These are phyloP conservation scores for Exophiala xenobiotica DNA, from an alignment of 2,329 filamentous ascomycete genomes.

Conservation along the genomic window DNA sequence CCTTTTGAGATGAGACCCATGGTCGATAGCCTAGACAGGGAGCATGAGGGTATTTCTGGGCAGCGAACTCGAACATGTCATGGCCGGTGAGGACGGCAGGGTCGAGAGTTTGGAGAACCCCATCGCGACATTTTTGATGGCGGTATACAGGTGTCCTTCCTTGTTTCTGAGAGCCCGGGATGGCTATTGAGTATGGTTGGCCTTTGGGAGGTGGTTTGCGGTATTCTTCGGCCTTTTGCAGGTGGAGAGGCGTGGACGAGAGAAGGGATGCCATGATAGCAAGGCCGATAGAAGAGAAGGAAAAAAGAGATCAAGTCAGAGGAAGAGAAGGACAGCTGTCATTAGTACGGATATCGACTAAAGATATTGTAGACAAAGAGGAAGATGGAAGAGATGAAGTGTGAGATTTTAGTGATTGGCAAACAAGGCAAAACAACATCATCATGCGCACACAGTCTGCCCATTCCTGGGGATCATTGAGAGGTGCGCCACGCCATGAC, in stretches of 20 bases:
- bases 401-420: not conserved
- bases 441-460: not conserved
- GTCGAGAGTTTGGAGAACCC: constrained; percentile 69
- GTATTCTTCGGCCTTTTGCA: constrained; percentile 51
- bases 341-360: too few relatives aligned
- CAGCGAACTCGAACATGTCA: constrained; percentile 73
- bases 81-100: constrained; percentile 70
- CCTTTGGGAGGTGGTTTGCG: constrained; percentile 67
- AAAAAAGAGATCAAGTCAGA: not conserved
- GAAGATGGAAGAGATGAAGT: not conserved
- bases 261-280: constrained; percentile 39
- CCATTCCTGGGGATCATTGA: not conserved
- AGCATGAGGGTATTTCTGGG: constrained; percentile 33
- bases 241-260: constrained; percentile 36
- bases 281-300: not conserved
- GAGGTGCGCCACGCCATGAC: too few relatives aligned
- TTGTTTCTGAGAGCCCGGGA: constrained; percentile 72
- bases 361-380: too few relatives aligned
- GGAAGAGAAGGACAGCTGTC: not conserved
- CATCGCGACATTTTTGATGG: constrained; percentile 74
- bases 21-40: constrained; percentile 77
- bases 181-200: constrained; percentile 71
- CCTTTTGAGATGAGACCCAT: constrained; percentile 72
- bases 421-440: constrained; percentile 1
- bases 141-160: constrained; percentile 77